Base-by-base conservation (phyloP, 208 protist genomes). In the Zelonia costaricensis region DNA sequence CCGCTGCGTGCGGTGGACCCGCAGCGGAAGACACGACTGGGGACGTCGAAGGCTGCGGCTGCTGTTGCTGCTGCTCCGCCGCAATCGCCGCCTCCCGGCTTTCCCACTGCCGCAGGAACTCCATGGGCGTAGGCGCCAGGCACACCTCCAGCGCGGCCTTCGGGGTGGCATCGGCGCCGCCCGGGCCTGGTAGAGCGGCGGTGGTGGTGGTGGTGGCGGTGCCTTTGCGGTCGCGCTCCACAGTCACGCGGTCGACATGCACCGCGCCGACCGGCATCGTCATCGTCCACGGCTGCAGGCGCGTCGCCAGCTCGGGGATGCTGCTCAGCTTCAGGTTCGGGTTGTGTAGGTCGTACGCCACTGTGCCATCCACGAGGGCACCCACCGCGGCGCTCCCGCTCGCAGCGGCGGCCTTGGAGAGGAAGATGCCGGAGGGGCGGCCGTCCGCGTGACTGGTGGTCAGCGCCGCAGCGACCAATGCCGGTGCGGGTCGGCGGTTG, bases 241-340 rank as follows among this genome's bases (percentile, higher is more conserved):
- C 67, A 13, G 67, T 79, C 3, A 80, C 80, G 18, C 82, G 76
- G 23, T 93, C 86, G 23, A 93, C 40, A 12, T 68, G 76, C 22
- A 85, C 67, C 4, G 74, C 86, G 31, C 67, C 70, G 40, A 60
- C 57, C 7, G 68, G 53, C 25, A 76, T 38, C 8, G 71, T 67
- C 33, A 79, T 47, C 9, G 51, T 82, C 83, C 86, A 93, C 16
- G 86, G 86, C 49, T 82, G 71, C 58, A 93, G 20, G 39, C 69
- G 77, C 20, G 36, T 35, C 22, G 60, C 45, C 3, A 88, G 52
- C 72, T 76, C 71, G 5, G 80, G 66, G 39, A 86, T 83, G 18
- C 22, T 56, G 44, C 48, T 79, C 42, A 89, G 68, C 53, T 79
- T 78, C 35, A 71, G 55, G 27, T 60, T 31, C 1, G 47, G 63